Conservation (phyloP, 495 filamentous ascomycete species). For the Saxispiralis lemnorum region DNA sequence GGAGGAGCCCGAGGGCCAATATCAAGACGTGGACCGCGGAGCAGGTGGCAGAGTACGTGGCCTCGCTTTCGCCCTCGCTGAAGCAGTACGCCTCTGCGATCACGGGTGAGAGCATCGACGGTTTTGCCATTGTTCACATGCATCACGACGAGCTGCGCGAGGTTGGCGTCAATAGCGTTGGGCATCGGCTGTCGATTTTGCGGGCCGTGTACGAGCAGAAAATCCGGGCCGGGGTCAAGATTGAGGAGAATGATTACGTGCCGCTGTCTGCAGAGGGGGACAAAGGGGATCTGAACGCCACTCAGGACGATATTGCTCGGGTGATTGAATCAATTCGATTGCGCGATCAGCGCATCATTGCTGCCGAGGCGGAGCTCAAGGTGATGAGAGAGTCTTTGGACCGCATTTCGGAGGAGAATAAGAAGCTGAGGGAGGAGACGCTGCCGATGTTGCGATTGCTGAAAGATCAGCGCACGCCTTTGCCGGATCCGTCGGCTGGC, state of each 20-base stretch:
- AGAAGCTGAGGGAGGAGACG: conserved; percentile 71
- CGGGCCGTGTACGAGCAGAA: conserved; percentile 93
- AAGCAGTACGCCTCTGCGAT: conserved; percentile 13
- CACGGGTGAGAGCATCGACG: conserved; percentile 81
- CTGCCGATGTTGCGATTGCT: conserved; percentile 73
- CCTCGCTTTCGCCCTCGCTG: conserved; percentile 12
- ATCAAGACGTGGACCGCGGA: conserved; percentile 80
- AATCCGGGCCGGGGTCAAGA: conserved; percentile 71
- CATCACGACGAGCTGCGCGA: conserved; percentile 86
- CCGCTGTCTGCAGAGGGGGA: conserved; percentile 83
- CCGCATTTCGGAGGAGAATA: conserved; percentile 53
- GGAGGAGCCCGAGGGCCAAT: conserved; percentile 51
- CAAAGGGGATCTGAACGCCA: conserved; percentile 65
- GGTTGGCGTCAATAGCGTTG: conserved; percentile 81
- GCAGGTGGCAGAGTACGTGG: conserved; percentile 72
- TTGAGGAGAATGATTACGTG: conserved; percentile 85
- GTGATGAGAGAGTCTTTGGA: conserved; percentile 36
- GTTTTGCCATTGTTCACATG: conserved; percentile 74
- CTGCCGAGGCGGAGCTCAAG: conserved; percentile 63
- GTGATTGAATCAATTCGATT: conserved; percentile 71
- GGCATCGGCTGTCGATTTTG: conserved; percentile 83
- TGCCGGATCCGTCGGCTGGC: conserved; percentile 38
- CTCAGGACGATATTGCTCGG: conserved; percentile 75
- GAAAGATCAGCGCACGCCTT: conserved; percentile 76
- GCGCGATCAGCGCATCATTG: conserved; percentile 69